Conservation (phyloP, 2,329 filamentous ascomycete genomes). For the Colletotrichum endophyticum region DNA sequence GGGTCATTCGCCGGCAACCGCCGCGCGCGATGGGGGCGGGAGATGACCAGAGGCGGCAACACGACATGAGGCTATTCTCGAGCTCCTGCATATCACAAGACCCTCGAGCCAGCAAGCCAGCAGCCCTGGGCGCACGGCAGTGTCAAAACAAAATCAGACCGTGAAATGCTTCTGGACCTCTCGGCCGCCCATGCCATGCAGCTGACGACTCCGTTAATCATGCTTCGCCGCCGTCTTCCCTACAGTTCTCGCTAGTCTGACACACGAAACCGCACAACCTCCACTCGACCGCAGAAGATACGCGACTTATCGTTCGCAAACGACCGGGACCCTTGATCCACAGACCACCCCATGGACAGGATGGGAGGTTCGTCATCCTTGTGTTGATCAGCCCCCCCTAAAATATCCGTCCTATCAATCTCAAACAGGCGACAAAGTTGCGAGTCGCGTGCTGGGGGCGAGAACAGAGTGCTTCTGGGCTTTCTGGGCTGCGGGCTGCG, state of each 20-base stretch:
- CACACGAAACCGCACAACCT: constrained; percentile 23
- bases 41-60: background rate
- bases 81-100: constrained; percentile 39
- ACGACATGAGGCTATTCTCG: constrained; percentile 54
- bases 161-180: background rate
- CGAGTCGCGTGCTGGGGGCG: constrained; percentile 22
- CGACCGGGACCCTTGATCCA: constrained; percentile 26
- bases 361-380: constrained; percentile 29
- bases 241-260: constrained; percentile 23
- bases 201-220: constrained; percentile 22
- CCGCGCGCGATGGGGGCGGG: constrained; percentile 36
- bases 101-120: background rate
- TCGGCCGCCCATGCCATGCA: constrained; percentile 2
- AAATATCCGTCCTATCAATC: constrained; percentile 54
- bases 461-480: constrained; percentile 1
- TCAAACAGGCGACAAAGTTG: constrained; percentile 48
- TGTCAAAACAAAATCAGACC: constrained; percentile 10
- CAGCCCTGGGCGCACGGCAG: constrained; percentile 19
- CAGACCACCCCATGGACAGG: constrained; percentile 15
- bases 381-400: constrained; percentile 48
- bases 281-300: constrained; percentile 17
- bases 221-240: constrained; percentile 20
- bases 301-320: constrained; percentile 15
- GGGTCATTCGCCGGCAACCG: background rate
- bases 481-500: background rate